Conservation (phyloP, 768 basidiomycete genomes). For the Clitopilus passeckerianus region DNA sequence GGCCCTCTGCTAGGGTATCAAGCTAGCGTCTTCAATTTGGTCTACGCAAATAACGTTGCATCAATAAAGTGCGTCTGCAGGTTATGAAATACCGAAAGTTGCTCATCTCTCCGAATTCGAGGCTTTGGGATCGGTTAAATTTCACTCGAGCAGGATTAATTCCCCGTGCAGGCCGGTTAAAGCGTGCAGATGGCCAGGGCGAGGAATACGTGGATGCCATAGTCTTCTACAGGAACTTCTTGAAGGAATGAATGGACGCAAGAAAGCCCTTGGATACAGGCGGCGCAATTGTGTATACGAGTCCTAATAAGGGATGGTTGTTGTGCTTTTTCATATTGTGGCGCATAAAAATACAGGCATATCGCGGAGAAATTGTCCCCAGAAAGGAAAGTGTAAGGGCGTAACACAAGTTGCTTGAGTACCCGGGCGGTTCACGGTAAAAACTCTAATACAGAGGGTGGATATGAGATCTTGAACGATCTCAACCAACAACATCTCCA, state of each 20-base stretch:
- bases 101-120: background rate
- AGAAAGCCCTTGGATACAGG: background rate
- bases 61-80: constrained; percentile 48
- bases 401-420: background rate
- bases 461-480: background rate
- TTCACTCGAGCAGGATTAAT: constrained; percentile 79
- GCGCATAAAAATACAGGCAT: background rate
- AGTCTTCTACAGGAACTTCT: constrained; percentile 79
- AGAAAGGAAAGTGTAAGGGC: background rate
- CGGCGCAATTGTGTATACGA: background rate
- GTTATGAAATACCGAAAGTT: background rate
- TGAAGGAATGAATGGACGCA: constrained; percentile 19
- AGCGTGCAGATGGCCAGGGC: constrained; percentile 56
- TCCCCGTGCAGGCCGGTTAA: constrained; percentile 71
- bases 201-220: constrained; percentile 91
- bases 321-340: background rate
- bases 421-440: background rate
- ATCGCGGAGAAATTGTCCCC: background rate
- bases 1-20: constrained; percentile 75
- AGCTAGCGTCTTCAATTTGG: constrained; percentile 86
- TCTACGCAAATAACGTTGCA: constrained; percentile 81
- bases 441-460: background rate
- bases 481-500: background rate
- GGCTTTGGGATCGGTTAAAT: constrained; percentile 81
- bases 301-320: background rate